Evolutionary conservation across 75 land plant genomes (phyloP).

Genomic region (Cupressus sempervirens): DNA sequence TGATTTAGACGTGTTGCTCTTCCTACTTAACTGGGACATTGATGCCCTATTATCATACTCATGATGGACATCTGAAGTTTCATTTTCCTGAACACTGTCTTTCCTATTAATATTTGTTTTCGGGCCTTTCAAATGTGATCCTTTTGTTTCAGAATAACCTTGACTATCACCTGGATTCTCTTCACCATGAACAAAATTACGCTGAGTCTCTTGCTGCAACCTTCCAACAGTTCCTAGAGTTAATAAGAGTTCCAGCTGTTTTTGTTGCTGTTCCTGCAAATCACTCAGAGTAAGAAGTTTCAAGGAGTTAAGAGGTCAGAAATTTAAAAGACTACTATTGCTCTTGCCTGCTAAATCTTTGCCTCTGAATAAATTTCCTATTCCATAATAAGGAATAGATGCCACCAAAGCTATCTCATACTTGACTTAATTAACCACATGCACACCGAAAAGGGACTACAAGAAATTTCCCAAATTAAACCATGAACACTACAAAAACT

Average conservation of each 20-base stretch:
- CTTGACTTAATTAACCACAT: background rate
- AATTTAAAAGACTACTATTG: background rate
- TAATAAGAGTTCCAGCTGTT: constrained; percentile 62
- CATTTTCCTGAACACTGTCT: background rate
- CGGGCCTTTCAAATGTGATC: background rate
- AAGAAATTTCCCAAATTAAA: background rate
- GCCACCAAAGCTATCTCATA: background rate
- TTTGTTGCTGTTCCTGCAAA: constrained; percentile 63
- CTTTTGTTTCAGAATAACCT: background rate
- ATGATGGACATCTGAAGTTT: background rate
- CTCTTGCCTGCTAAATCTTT: background rate
- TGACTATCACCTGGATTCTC: background rate
- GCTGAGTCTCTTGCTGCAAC: constrained; percentile 12
- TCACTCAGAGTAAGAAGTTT: background rate
- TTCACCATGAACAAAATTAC: background rate
- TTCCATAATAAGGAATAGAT: background rate
- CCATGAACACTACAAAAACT: background rate
- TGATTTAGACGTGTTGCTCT: background rate
- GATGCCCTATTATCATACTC: background rate
- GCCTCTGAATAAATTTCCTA: background rate
- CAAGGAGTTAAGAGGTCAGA: background rate
- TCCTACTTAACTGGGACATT: background rate
- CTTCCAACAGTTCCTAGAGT: constrained; percentile 45
- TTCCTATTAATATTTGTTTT: background rate
- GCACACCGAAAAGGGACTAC: background rate